Base-by-base conservation (phyloP, 163 green algal genomes). In the Chlorella variabilis region DNA sequence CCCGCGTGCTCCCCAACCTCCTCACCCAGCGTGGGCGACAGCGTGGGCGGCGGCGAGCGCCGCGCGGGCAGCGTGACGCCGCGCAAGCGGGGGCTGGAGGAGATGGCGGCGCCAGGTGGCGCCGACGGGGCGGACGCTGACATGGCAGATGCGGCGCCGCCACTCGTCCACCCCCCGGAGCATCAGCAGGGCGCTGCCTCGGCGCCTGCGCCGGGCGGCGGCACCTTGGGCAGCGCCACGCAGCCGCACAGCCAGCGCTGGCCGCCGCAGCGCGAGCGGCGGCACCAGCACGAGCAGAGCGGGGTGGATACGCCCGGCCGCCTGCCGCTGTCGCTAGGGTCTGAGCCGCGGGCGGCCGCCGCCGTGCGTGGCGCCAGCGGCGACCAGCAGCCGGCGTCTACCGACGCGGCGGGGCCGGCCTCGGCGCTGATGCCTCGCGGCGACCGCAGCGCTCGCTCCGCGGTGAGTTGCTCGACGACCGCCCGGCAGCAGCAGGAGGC, bases 131-230 rank as follows among this genome's bases (percentile, higher is more conserved):
- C 36, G 11, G 73, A 70, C 59, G 56, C 41, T 42, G 56, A 80
- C 1, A 80, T 80, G 73, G 73, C 38, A 33, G 73, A 70, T 33
- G 73, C 29, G n/a, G 73, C 29, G 59, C 59, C 59, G 59, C 27
- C 27, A 67, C n/a, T n/a, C n/a, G n/a, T n/a, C n/a, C n/a, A n/a
- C n/a, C n/a, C n/a, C n/a, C n/a, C 51, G 31, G 59, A 80, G 51
- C 33, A 48, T 27, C n/a, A 38, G 58, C n/a, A 67, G 58, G n/a
- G n/a, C n/a, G 62, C 62, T 8, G 31, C 62, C 6, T 31, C 2
- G 17, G 34, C 62, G 20, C 17, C 33, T 48, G 62, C 20, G 7
- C n/a, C n/a, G n/a, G n/a, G n/a, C n/a, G n/a, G n/a, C n/a, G n/a
- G n/a, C n/a, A n/a, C n/a, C n/a, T n/a, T n/a, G 29, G 59, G 11